These are phyloP conservation scores for Pseudofabraea citricarpa DNA, from an alignment of 2,329 filamentous ascomycete species.

Conservation along the genomic window DNA sequence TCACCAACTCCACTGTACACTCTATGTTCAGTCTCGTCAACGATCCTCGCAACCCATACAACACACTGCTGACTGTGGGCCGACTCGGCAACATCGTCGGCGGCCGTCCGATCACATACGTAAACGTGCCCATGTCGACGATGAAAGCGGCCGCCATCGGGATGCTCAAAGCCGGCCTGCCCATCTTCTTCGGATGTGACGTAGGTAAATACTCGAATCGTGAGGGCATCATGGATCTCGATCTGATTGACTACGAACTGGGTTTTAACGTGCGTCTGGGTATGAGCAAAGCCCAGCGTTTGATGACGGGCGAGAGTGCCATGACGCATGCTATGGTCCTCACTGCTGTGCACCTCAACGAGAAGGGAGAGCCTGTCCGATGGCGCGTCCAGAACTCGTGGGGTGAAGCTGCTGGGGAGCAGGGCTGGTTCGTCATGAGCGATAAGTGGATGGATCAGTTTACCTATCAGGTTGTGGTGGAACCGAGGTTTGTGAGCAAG, in stretches of 20 bases:
- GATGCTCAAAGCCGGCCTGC: slow-evolving; percentile 73
- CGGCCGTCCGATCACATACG: slow-evolving; percentile 70
- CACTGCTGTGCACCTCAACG: slow-evolving; percentile 76
- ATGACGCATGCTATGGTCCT: slow-evolving; percentile 96
- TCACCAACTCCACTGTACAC: slow-evolving; percentile 57
- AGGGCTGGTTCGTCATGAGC: slow-evolving; percentile 88
- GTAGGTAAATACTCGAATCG: slow-evolving; percentile 77
- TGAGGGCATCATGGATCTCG: slow-evolving; percentile 74
- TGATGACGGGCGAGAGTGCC: slow-evolving; percentile 68
- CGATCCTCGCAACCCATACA: slow-evolving; percentile 74
- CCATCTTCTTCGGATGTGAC: slow-evolving; percentile 85
- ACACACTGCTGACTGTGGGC: slow-evolving; percentile 69
- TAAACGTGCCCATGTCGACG: slow-evolving; percentile 71
- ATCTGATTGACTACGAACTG: slow-evolving; percentile 72
- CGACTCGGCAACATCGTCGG: slow-evolving; percentile 78
- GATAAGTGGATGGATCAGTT: slow-evolving; percentile 78
- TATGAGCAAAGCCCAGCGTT: slow-evolving; percentile 70
- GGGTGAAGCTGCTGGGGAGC: slow-evolving; percentile 64
- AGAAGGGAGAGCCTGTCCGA: slow-evolving; percentile 58
- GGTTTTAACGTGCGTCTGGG: slow-evolving; percentile 75
- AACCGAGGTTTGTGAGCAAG: slow-evolving; percentile 60
- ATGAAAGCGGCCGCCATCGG: slow-evolving; percentile 71
- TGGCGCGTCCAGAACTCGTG: slow-evolving; percentile 90
- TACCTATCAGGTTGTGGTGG: slow-evolving; percentile 81
- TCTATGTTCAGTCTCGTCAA: slow-evolving; percentile 77